These are phyloP conservation scores for Beauveria medogensis DNA, from an alignment of 2,329 filamentous ascomycete species.

Conservation along the genomic window DNA sequence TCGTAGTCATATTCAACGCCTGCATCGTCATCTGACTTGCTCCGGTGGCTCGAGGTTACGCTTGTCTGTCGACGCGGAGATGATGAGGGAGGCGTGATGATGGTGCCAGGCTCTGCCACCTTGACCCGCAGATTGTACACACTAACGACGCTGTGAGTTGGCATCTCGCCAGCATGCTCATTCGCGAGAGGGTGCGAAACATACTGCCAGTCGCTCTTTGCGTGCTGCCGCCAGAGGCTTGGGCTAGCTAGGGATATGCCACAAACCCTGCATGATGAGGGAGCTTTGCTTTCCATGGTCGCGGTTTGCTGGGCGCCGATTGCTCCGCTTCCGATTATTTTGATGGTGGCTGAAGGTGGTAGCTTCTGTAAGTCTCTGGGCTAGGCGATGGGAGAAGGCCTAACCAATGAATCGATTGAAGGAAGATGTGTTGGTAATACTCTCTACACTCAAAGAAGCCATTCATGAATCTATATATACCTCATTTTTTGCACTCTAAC, in stretches of 20 bases:
- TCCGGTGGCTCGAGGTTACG: not conserved
- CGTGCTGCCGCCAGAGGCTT: slow-evolving; percentile 16
- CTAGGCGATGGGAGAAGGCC: not conserved
- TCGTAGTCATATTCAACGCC: not conserved
- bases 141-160: slow-evolving; percentile 10
- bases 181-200: not conserved
- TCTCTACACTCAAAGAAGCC: not conserved
- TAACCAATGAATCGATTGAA: too few species aligned
- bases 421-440: not conserved
- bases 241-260: slow-evolving; percentile 13
- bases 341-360: not conserved
- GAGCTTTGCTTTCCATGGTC: slow-evolving; percentile 13
- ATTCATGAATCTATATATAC: slow-evolving; percentile 3
- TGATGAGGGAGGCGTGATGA: slow-evolving; percentile 11
- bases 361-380: not conserved
- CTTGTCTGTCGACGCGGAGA: not conserved
- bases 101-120: slow-evolving; percentile 15
- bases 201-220: slow-evolving; percentile 19
- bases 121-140: slow-evolving; percentile 19
- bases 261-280: slow-evolving; percentile 17
- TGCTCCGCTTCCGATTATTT: not conserved
- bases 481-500: not conserved
- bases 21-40: not conserved
- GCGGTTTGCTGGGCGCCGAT: not conserved
- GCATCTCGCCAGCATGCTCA: not conserved